Conservation (phyloP, 805 yeast species). For the Zygosaccharomyces pseudorouxii region DNA sequence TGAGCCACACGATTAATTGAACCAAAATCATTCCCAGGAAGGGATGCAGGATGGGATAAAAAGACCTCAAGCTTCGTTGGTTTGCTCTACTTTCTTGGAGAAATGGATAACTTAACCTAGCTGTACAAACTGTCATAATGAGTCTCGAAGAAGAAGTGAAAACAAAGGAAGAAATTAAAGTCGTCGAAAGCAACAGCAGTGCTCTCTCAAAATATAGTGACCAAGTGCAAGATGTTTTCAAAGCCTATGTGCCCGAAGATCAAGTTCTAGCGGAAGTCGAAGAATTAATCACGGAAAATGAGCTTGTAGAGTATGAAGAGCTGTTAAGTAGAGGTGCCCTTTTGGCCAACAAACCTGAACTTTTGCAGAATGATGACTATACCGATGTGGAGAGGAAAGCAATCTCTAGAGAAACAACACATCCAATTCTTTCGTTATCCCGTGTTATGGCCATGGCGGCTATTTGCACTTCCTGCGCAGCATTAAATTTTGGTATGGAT, state of each 20-base stretch:
- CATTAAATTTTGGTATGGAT: slow-evolving; percentile 71
- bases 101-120: background rate
- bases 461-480: slow-evolving; percentile 48
- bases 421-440: slow-evolving; percentile 46
- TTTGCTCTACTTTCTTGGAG: too few species aligned
- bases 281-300: slow-evolving; percentile 9
- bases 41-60: too few species aligned
- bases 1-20: background rate
- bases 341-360: slow-evolving; percentile 47
- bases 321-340: slow-evolving; percentile 51
- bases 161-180: background rate
- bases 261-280: slow-evolving; percentile 15
- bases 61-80: background rate
- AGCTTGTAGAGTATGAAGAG: slow-evolving; percentile 27
- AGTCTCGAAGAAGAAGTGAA: background rate
- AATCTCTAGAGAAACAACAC: slow-evolving; percentile 43
- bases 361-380: slow-evolving; percentile 37
- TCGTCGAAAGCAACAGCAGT: background rate
- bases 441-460: slow-evolving; percentile 55
- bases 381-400: slow-evolving; percentile 32
- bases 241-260: slow-evolving; percentile 16
- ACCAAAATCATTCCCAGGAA: background rate
- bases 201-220: background rate
- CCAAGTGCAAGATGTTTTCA: slow-evolving; percentile 12
- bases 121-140: background rate